Conservation (phyloP, 192 early-diverging fungal species). For the Coemansia sp. region DNA sequence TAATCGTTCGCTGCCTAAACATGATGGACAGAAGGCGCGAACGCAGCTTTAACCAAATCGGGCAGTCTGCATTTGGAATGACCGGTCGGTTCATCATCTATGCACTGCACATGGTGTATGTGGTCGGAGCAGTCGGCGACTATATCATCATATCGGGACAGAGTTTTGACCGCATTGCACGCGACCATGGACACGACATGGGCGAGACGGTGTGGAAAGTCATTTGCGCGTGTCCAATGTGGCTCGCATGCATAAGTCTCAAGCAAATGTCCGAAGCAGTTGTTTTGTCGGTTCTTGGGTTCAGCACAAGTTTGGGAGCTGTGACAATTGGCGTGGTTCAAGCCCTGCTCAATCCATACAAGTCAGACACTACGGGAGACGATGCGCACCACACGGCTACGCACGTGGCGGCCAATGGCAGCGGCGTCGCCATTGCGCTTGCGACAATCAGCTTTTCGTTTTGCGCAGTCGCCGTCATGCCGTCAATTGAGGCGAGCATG, state of each 20-base stretch:
- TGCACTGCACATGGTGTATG: slow-evolving; percentile 64
- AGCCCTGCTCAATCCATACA: slow-evolving; percentile 46
- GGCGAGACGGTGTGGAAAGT: slow-evolving; percentile 60
- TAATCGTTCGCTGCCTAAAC: slow-evolving; percentile 71
- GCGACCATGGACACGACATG: slow-evolving; percentile 41
- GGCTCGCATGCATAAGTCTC: slow-evolving; percentile 69
- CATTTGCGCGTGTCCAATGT: slow-evolving; percentile 60
- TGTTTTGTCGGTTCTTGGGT: slow-evolving; percentile 67
- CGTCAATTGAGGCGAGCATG: slow-evolving; percentile 78
- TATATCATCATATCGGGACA: slow-evolving; percentile 74
- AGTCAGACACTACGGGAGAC: neutral
- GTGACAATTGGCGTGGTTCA: slow-evolving; percentile 65
- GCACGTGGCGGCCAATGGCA: slow-evolving; percentile 45
- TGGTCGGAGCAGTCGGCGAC: slow-evolving; percentile 65
- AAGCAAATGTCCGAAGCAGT: slow-evolving; percentile 79
- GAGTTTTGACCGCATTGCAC: slow-evolving; percentile 61
- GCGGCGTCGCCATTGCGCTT: slow-evolving; percentile 66
- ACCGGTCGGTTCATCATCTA: slow-evolving; percentile 60
- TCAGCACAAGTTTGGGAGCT: slow-evolving; percentile 67
- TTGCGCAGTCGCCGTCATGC: slow-evolving; percentile 76
- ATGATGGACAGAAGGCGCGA: slow-evolving; percentile 57
- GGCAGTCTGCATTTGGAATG: slow-evolving; percentile 65
- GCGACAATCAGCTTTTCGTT: slow-evolving; percentile 78
- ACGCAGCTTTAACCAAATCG: slow-evolving; percentile 63
- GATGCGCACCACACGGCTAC: slow-evolving; percentile 33